Percentiles rank a stretch among this genome's conserved stretches.
phyloP scores from a whole-genome alignment of 192 early-diverging fungal species.

The Backusella psychrophila region DNA sequence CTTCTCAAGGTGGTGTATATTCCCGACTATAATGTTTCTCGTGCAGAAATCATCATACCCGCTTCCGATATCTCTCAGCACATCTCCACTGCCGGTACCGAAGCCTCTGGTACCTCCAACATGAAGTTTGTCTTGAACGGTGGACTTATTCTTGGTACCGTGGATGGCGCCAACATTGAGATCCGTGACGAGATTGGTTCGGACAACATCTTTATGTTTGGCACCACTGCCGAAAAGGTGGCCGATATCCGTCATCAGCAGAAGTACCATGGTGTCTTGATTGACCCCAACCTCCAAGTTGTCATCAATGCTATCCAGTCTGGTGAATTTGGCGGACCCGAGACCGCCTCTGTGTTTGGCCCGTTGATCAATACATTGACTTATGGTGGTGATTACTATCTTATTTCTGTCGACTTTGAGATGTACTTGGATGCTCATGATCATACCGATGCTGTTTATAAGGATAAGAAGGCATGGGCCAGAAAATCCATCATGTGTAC shows the following conservation, averaged over 20 bases:
- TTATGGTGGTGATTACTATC: slow-evolving; percentile 85
- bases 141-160: slow-evolving; percentile 94
- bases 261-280: slow-evolving; percentile 71
- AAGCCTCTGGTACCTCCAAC: slow-evolving; percentile 99
- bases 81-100: slow-evolving; percentile 98
- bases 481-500: slow-evolving; percentile 87
- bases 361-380: slow-evolving; percentile 77
- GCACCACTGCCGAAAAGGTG: slow-evolving; percentile 85
- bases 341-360: slow-evolving; percentile 61
- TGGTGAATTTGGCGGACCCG: slow-evolving; percentile 66
- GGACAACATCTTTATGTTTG: slow-evolving; percentile 98
- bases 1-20: slow-evolving; percentile 95
- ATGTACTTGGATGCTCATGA: slow-evolving; percentile 79
- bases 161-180: slow-evolving; percentile 98
- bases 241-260: slow-evolving; percentile 94
- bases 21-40: slow-evolving; percentile 97
- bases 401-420: slow-evolving; percentile 85
- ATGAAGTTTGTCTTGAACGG: slow-evolving; percentile 99
- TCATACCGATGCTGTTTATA: slow-evolving; percentile 79
- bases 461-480: slow-evolving; percentile 81
- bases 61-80: slow-evolving; percentile 99
- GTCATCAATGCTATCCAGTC: slow-evolving; percentile 81
- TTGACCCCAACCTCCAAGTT: slow-evolving; percentile 76
- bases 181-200: slow-evolving; percentile 95
- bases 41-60: slow-evolving; percentile 94